These are phyloP conservation scores for Inga leiocalycina DNA, from an alignment of 306 rosid species.

Conservation along the genomic window DNA sequence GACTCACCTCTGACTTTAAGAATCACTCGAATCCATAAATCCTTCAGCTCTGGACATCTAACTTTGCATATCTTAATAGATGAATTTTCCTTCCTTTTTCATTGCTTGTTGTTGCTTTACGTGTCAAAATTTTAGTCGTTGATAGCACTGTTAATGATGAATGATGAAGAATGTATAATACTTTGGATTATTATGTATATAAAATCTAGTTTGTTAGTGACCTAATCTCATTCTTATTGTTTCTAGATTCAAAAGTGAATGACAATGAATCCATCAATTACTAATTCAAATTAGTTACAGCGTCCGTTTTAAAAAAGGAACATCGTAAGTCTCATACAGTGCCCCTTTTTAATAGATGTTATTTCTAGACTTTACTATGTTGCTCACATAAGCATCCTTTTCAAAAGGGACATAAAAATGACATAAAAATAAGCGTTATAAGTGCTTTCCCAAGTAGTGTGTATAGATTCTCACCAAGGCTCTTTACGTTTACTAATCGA, in stretches of 20 bases:
- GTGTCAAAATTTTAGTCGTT: constrained; percentile 20
- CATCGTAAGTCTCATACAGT: too few relatives aligned
- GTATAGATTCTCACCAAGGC: too few relatives aligned
- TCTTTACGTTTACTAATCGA: too few relatives aligned
- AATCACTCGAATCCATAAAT: constrained; percentile 47
- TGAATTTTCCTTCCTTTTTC: neutral
- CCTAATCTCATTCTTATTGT: neutral
- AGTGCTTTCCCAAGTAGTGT: too few relatives aligned
- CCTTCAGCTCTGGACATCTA: neutral
- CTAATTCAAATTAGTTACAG: neutral
- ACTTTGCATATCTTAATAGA: neutral
- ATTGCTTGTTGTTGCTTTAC: neutral
- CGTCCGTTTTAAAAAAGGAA: too few relatives aligned
- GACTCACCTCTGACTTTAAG: constrained; percentile 87
- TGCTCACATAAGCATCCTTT: too few relatives aligned
- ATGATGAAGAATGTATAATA: constrained; percentile 1
- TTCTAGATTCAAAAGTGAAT: neutral
- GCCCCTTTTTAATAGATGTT: too few relatives aligned
- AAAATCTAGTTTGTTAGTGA: neutral
- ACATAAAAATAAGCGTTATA: too few relatives aligned
- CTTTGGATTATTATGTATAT: neutral
- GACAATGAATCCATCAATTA: constrained; percentile 1
- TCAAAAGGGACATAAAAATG: too few relatives aligned
- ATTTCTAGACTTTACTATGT: too few relatives aligned
- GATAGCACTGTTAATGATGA: constrained; percentile 16